phyloP scores from a whole-genome alignment of 352 stramenopile genomes.

The Phytophthora macrochlamydospora region DNA sequence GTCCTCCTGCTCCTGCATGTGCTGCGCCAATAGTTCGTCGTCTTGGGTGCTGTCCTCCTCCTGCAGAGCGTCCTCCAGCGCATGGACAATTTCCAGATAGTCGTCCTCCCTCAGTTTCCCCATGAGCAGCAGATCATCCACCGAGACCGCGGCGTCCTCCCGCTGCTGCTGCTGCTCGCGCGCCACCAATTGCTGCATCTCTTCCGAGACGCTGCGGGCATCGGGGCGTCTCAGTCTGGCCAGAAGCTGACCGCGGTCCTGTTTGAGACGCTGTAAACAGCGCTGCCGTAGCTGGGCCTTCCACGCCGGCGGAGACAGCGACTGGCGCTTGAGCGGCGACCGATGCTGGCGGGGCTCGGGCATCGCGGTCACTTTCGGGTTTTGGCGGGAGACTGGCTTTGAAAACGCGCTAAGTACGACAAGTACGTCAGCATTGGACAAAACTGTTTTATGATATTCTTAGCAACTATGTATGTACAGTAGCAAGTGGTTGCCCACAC shows the following conservation, averaged over 20 bases:
- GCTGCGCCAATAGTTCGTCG: conserved; percentile 28
- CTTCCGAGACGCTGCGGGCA: conserved; percentile 56
- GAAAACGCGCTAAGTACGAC: too few relatives aligned
- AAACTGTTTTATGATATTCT: neutral
- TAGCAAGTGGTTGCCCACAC: too few relatives aligned
- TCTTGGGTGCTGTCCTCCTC: conserved; percentile 43
- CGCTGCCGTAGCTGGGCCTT: conserved; percentile 80
- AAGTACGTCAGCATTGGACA: too few relatives aligned
- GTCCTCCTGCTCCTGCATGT: conserved; percentile 56
- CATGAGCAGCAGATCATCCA: conserved; percentile 68
- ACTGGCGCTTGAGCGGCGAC: conserved; percentile 36
- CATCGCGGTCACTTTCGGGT: neutral
- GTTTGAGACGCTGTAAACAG: conserved; percentile 71
- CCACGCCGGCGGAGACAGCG: conserved; percentile 69
- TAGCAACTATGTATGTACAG: neutral
- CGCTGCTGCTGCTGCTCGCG: conserved; percentile 39
- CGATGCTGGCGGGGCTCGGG: conserved; percentile 8
- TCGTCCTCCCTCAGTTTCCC: conserved; percentile 70
- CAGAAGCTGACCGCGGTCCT: conserved; percentile 65
- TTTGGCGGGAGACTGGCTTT: too few relatives aligned
- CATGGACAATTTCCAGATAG: conserved; percentile 77
- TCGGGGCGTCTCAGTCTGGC: conserved; percentile 64
- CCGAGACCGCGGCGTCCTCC: conserved; percentile 34
- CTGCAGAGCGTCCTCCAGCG: conserved; percentile 69
- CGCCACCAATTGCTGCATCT: conserved; percentile 65